Base-by-base conservation (phyloP, 495 filamentous ascomycete genomes). In the Physcia stellaris region DNA sequence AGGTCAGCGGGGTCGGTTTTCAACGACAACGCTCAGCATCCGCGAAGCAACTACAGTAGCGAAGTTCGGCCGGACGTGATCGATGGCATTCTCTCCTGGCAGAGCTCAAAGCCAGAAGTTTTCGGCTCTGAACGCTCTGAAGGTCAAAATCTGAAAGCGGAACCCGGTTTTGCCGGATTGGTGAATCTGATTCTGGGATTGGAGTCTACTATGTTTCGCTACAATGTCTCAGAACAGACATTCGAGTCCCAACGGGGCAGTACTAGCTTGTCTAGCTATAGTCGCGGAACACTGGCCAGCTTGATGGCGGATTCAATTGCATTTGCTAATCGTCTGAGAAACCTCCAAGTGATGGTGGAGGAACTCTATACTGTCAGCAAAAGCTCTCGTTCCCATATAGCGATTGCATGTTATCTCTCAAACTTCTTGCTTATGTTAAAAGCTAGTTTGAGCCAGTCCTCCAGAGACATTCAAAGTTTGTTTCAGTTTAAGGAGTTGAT, bases 141-240 rank as follows among this genome's bases (percentile, higher is more conserved):
- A 5, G 42, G 30, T n/a, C 16, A 12, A n/a, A 50, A 54, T 9
- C 32, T 55, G 4, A 30, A 45, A 17, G 41, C 41, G 5, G 50
- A 27, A n/a, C n/a, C n/a, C n/a, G n/a, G n/a, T n/a, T n/a, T n/a
- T n/a, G n/a, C n/a, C n/a, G n/a, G n/a, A n/a, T 32, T 94, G 15
- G 55, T 83, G 24, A 70, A 73, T 35, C 67, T 94, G 7, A 82
- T 79, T 0, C 64, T 95, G 2, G 90, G 90, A 4, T 71, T 85
- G 58, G 79, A 75, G 35, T 94, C 88, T 0, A 56, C 80, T 7
- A 70, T 94, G 33, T 95, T 92, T 55, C 53, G 53, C 1, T 94
- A 77, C 63, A 65, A 84, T 39, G 50, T 65, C 21, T 51, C 61
- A 18, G 70, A 64, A 22, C 56, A 56, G 36, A n/a, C n/a, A n/a